Evolutionary conservation across 192 early-diverging fungal genomes (phyloP).

Genomic region (Coemansia sp.): DNA sequence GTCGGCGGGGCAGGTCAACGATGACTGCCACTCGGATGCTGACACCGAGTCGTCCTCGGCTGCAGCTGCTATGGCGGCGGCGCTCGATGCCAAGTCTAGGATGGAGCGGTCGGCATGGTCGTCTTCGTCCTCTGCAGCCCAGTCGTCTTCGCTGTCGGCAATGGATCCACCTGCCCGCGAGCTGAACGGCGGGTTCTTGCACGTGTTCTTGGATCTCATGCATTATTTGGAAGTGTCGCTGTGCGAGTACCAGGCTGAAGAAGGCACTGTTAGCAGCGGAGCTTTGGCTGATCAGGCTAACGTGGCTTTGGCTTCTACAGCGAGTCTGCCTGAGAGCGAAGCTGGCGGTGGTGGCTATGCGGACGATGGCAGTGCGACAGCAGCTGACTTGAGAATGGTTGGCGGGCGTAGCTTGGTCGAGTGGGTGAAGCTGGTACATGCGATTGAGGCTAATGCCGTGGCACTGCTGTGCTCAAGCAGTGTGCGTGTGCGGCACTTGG

Average conservation of each 20-base stretch:
- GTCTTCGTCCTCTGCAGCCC: constrained; percentile 4
- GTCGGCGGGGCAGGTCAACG: constrained; percentile 13
- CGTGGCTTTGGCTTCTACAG: not conserved
- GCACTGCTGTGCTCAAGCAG: constrained; percentile 52
- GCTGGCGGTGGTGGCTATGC: not conserved
- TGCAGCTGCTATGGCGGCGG: constrained; percentile 25
- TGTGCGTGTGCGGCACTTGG: constrained; percentile 31
- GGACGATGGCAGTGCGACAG: not conserved
- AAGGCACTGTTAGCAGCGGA: not conserved
- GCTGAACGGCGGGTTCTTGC: constrained; percentile 61
- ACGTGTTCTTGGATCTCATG: constrained; percentile 69
- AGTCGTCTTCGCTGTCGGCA: not conserved
- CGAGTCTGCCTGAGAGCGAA: constrained; percentile 5
- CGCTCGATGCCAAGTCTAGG: constrained; percentile 38
- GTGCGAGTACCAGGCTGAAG: constrained; percentile 27
- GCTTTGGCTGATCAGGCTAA: not conserved
- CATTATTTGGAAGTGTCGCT: constrained; percentile 51
- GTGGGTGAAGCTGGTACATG: constrained; percentile 40
- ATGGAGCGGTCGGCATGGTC: constrained; percentile 24
- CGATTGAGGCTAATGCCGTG: constrained; percentile 46
- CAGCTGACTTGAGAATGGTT: constrained; percentile 11
- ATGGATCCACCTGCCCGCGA: constrained; percentile 11
- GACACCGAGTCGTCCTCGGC: constrained; percentile 29
- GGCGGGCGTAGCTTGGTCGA: constrained; percentile 29
- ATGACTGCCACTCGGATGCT: constrained; percentile 20